Conservation (phyloP, 345 rosid species). For the Bruguiera gymnorhiza region DNA sequence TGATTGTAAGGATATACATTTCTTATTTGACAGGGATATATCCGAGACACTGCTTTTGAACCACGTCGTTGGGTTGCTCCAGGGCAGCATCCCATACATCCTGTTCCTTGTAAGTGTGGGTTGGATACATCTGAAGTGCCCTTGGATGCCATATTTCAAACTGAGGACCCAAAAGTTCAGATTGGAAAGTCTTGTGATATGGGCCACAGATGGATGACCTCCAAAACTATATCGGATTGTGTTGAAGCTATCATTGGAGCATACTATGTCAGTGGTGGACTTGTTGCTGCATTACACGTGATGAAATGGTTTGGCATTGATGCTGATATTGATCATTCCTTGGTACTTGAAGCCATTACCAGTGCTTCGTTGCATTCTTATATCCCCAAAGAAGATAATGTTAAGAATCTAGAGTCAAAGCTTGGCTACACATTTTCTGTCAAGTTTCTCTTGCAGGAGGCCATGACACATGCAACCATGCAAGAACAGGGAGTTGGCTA, state of each 20-base stretch:
- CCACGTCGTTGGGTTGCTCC: conserved; percentile 95
- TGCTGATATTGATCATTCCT: conserved; percentile 42
- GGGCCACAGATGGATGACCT: conserved; percentile 88
- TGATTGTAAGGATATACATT: background rate
- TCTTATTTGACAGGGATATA: conserved; percentile 53
- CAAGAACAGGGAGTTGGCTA: conserved; percentile 41
- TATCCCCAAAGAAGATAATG: conserved; percentile 43
- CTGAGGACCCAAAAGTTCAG: conserved; percentile 43
- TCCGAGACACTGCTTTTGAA: conserved; percentile 74
- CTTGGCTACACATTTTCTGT: conserved; percentile 53
- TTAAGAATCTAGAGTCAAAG: conserved; percentile 54
- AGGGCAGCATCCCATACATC: conserved; percentile 53
- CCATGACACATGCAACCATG: conserved; percentile 63
- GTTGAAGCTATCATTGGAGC: conserved; percentile 87
- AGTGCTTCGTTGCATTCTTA: conserved; percentile 44
- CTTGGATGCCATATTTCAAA: conserved; percentile 50
- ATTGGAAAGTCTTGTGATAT: conserved; percentile 62
- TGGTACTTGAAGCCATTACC: conserved; percentile 44
- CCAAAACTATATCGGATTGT: conserved; percentile 82
- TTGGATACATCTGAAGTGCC: conserved; percentile 68
- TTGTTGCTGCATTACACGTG: conserved; percentile 53
- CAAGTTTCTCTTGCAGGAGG: conserved; percentile 78
- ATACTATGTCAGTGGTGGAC: conserved; percentile 66
- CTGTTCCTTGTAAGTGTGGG: conserved; percentile 63
- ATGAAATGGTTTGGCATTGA: conserved; percentile 80